Evolutionary conservation across 345 rosid species (phyloP).

Genomic region (Anastatica hierochuntica): DNA sequence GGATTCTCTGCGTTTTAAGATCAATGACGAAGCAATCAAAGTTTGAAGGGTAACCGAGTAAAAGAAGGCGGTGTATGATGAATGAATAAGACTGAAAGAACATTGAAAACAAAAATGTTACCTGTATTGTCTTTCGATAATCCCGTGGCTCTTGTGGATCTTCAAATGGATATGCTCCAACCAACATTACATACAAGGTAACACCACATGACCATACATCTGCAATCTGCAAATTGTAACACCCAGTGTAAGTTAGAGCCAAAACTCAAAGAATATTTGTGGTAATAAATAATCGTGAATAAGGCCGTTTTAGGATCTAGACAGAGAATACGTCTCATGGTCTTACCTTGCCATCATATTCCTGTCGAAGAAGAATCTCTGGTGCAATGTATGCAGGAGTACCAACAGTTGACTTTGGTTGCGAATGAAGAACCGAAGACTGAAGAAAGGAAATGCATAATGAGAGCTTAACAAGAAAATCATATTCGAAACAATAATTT

Average conservation of each 20-base stretch:
- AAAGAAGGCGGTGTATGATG: background rate
- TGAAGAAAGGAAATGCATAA: constrained; percentile 13
- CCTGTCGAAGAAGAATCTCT: constrained; percentile 68
- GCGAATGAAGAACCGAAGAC: constrained; percentile 94
- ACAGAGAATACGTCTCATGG: constrained; percentile 1
- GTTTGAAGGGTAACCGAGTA: background rate
- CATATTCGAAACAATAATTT: background rate
- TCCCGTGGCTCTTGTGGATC: constrained; percentile 89
- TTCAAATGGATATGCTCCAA: constrained; percentile 95
- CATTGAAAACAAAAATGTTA: constrained; percentile 9
- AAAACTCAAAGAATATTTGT: background rate
- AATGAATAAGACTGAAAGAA: background rate
- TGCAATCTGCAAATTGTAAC: constrained; percentile 48
- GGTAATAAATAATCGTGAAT: background rate
- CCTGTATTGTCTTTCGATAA: constrained; percentile 78
- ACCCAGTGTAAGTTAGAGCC: background rate
- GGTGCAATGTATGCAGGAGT: constrained; percentile 99
- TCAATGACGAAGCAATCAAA: background rate
- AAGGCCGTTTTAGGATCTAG: no score
- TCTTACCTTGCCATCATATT: constrained; percentile 90
- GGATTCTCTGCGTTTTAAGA: constrained; percentile 17
- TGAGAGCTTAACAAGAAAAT: background rate
- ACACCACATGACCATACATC: constrained; percentile 99
- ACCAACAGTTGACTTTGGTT: constrained; percentile 93
- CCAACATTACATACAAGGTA: constrained; percentile 87